phyloP scores from a whole-genome alignment of 148 eudicot genomes.

The Cornus suecica region DNA sequence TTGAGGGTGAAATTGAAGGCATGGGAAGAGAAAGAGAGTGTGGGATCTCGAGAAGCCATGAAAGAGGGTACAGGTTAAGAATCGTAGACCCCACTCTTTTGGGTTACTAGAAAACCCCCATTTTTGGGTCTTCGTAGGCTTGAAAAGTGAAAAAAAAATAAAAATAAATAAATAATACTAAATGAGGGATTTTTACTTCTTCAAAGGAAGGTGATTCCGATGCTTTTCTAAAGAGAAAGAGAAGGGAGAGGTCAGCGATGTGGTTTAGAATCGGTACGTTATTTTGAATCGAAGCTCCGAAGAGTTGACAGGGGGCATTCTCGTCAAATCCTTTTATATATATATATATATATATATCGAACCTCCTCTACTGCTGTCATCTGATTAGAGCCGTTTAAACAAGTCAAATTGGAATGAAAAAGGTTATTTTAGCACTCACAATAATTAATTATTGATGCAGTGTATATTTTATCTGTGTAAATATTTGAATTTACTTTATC shows the following conservation, averaged over 20 bases:
- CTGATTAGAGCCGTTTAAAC: no score
- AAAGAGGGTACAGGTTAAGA: constrained; percentile 22
- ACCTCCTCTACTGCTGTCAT: no score
- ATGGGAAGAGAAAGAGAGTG: not conserved
- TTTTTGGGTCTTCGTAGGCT: not conserved
- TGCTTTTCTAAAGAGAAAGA: not conserved
- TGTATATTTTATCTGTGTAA: no score
- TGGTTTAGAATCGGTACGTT: no score
- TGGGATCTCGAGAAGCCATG: constrained; percentile 17
- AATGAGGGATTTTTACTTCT: not conserved
- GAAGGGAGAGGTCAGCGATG: not conserved
- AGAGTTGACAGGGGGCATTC: not conserved
- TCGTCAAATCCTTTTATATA: no score
- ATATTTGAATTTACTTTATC: no score
- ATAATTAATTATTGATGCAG: no score
- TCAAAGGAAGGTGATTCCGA: not conserved
- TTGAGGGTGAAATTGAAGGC: not conserved
- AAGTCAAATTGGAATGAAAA: no score
- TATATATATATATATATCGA: no score
- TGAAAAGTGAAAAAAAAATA: not conserved
- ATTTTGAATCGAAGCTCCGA: no score
- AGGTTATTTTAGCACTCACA: no score
- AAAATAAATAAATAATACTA: no score
- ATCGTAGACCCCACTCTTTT: not conserved
- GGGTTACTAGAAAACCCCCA: not conserved